Evolutionary conservation across 1,284 basidiomycete species (phyloP).

Genomic region (Agroathelia rolfsii): DNA sequence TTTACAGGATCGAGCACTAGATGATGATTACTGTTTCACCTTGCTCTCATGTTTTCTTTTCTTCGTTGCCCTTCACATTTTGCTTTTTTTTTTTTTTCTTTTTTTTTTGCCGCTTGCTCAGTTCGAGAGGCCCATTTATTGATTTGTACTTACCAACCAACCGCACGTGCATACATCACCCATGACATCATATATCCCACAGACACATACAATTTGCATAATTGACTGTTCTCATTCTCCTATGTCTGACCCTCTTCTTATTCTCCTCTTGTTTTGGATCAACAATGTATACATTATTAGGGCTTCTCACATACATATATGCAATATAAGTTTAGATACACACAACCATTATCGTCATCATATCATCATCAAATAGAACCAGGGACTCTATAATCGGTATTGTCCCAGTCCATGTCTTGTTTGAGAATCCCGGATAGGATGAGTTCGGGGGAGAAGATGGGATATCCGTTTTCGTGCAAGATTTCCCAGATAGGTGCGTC

Average conservation of each 20-base stretch:
- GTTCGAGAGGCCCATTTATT: too few relatives aligned
- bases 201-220: background rate
- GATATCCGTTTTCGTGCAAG: conserved; percentile 36
- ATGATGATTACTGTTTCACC: background rate
- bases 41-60: conserved; percentile 1
- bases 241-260: background rate
- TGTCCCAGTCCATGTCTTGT: conserved; percentile 59
- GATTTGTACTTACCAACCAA: background rate
- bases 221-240: background rate
- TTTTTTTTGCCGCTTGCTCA: too few relatives aligned
- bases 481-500: conserved; percentile 55
- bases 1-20: too few relatives aligned
- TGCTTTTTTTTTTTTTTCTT: too few relatives aligned
- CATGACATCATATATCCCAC: background rate
- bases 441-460: conserved; percentile 60
- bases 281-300: too few relatives aligned
- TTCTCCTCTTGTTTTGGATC: conserved; percentile 1
- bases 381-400: conserved; percentile 17
- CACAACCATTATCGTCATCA: too few relatives aligned
- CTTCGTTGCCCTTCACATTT: too few relatives aligned
- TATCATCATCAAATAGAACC: too few relatives aligned
- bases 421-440: conserved; percentile 51
- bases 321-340: too few relatives aligned
- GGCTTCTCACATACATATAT: too few relatives aligned
- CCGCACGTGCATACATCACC: background rate